Percentiles rank a stretch among this genome's conserved stretches.
These are phyloP conservation scores for Ustilago shanxiensis DNA, from an alignment of 1,284 basidiomycete genomes.

Conservation along the genomic window DNA sequence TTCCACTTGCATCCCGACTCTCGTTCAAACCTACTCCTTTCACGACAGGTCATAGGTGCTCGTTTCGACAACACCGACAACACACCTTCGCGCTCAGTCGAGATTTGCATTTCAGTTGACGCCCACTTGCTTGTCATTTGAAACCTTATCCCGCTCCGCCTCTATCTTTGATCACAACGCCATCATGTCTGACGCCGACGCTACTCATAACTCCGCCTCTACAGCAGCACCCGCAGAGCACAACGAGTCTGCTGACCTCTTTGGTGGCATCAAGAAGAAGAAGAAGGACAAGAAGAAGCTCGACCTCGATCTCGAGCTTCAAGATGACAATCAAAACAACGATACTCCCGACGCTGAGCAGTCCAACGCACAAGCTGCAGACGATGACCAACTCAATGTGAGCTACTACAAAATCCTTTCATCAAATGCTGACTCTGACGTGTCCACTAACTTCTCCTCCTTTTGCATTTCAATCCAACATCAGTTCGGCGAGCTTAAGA, in stretches of 20 bases:
- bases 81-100: not conserved
- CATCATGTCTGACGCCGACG: slow-evolving; percentile 36
- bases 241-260: slow-evolving; percentile 84
- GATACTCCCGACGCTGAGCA: slow-evolving; percentile 50
- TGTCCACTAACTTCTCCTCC: slow-evolving; percentile 1
- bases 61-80: too few relatives aligned
- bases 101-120: not conserved
- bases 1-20: too few relatives aligned
- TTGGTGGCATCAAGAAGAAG: slow-evolving; percentile 90
- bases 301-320: slow-evolving; percentile 75
- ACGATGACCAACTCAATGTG: slow-evolving; percentile 69
- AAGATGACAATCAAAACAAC: slow-evolving; percentile 53
- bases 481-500: slow-evolving; percentile 74
- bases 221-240: slow-evolving; percentile 30
- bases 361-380: slow-evolving; percentile 42
- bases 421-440: slow-evolving; percentile 5
- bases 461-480: not conserved
- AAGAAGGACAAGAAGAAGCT: slow-evolving; percentile 89
- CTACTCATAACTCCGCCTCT: slow-evolving; percentile 30
- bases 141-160: not conserved
- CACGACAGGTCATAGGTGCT: not conserved
- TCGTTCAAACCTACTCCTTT: too few relatives aligned
- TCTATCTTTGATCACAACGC: not conserved
- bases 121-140: too few relatives aligned
- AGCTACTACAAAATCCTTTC: slow-evolving; percentile 18